Conservation (phyloP, 352 stramenopile species). For the Globisporangium nodosum region DNA sequence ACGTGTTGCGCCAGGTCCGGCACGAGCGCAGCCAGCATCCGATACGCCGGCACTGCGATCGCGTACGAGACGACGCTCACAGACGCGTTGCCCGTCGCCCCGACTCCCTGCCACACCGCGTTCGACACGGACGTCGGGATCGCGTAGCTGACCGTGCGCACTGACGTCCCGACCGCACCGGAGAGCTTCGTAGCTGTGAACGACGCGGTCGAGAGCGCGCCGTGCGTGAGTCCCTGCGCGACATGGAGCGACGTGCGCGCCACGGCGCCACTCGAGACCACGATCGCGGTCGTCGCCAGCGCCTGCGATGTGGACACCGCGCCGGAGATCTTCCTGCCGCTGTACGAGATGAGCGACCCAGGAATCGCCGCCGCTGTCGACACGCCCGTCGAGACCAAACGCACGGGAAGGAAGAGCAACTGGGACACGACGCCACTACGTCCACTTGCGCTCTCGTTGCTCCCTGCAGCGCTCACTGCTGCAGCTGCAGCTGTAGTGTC, state of each 20-base stretch:
- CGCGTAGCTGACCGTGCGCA: constrained; percentile 42
- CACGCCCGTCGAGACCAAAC: constrained; percentile 48
- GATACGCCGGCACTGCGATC: constrained; percentile 64
- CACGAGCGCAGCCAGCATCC: constrained; percentile 44
- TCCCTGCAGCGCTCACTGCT: background rate
- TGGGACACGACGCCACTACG: constrained; percentile 30
- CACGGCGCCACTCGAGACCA: constrained; percentile 42
- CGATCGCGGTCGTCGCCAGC: constrained; percentile 49
- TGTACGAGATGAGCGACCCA: constrained; percentile 38
- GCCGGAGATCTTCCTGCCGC: constrained; percentile 49
- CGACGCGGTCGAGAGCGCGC: constrained; percentile 48
- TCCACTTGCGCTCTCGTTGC: background rate
- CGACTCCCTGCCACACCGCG: constrained; percentile 55
- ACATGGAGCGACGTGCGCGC: constrained; percentile 52
- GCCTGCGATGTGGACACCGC: constrained; percentile 54
- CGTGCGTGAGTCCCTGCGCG: constrained; percentile 35
- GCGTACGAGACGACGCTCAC: constrained; percentile 52
- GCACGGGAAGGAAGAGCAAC: constrained; percentile 56
- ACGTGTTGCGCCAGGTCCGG: constrained; percentile 37
- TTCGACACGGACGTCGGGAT: constrained; percentile 61
- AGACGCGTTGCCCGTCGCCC: constrained; percentile 51
- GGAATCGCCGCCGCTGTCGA: constrained; percentile 53
- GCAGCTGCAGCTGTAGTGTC: too few relatives aligned
- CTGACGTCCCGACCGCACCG: constrained; percentile 45
- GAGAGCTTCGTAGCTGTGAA: constrained; percentile 46